These are phyloP conservation scores for Gastrolobium villosum DNA, from an alignment of 306 rosid species.

Conservation along the genomic window DNA sequence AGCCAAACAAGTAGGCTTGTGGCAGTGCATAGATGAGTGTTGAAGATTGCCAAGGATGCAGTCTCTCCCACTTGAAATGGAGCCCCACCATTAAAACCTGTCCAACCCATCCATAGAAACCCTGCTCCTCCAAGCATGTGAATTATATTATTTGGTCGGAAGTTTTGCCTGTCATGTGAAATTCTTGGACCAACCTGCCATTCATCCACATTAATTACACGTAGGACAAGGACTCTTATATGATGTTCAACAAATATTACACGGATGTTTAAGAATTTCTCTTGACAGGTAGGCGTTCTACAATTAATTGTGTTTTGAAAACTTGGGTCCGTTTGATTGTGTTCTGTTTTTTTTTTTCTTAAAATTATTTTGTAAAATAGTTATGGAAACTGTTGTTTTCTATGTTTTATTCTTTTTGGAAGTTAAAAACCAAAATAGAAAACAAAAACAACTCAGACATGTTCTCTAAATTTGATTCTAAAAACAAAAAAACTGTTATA, in stretches of 20 bases:
- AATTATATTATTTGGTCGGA: conserved; percentile 82
- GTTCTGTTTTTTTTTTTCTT: no score
- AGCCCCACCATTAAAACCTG: conserved; percentile 88
- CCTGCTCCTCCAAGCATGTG: conserved; percentile 85
- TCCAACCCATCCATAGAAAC: conserved; percentile 86
- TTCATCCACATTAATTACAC: background rate
- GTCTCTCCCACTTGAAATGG: conserved; percentile 61
- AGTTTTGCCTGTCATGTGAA: conserved; percentile 67
- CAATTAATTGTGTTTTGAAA: no score
- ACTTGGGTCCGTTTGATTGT: no score
- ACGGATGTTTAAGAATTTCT: no score
- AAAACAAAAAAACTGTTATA: no score
- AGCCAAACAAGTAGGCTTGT: conserved; percentile 83
- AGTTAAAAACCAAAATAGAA: no score
- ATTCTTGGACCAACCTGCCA: conserved; percentile 81
- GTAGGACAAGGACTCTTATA: background rate
- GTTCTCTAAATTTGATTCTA: no score
- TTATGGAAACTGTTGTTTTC: no score
- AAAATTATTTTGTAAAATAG: no score
- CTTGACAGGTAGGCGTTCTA: no score
- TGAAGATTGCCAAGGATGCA: conserved; percentile 68
- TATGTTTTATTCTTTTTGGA: no score
- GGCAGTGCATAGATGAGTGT: conserved; percentile 79
- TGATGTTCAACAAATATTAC: background rate
- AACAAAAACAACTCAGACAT: no score